Evolutionary conservation across 2,329 filamentous ascomycete genomes (phyloP).

Genomic region (Aspergillus fijiensis): DNA sequence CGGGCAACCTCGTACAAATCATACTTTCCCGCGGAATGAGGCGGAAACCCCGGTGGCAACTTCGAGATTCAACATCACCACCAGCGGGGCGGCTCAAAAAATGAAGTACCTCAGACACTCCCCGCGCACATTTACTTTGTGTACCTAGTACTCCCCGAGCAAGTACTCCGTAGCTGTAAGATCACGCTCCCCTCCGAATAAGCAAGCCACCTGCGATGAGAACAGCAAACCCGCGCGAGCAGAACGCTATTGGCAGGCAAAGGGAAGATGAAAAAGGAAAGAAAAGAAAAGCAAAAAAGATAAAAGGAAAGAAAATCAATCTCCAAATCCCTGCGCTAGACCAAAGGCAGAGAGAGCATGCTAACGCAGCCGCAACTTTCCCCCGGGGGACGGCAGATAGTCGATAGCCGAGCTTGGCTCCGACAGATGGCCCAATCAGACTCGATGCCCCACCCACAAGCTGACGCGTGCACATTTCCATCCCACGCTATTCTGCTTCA

Average conservation of each 20-base stretch:
- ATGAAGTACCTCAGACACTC: neutral
- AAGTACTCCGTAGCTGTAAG: too few species aligned
- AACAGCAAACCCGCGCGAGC: too few species aligned
- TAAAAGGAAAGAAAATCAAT: neutral
- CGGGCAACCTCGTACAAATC: neutral
- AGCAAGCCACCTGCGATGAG: too few species aligned
- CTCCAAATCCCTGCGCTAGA: constrained; percentile 9
- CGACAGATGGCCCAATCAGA: constrained; percentile 31
- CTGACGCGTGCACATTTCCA: constrained; percentile 38
- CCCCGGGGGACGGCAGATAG: constrained; percentile 36
- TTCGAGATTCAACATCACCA: neutral
- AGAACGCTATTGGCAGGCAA: too few species aligned
- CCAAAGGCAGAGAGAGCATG: neutral
- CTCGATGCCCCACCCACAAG: constrained; percentile 20
- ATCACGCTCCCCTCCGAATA: too few species aligned
- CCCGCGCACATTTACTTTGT: neutral
- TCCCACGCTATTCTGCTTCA: constrained; percentile 7
- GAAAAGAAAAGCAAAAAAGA: neutral
- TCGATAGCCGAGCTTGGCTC: constrained; percentile 42
- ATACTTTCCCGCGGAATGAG: neutral
- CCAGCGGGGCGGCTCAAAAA: neutral
- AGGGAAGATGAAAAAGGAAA: neutral
- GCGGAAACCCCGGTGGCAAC: neutral
- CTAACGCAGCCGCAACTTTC: constrained; percentile 11
- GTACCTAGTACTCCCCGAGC: too few species aligned